phyloP scores from a whole-genome alignment of 352 stramenopile genomes.

The Pythium folliculosum region DNA sequence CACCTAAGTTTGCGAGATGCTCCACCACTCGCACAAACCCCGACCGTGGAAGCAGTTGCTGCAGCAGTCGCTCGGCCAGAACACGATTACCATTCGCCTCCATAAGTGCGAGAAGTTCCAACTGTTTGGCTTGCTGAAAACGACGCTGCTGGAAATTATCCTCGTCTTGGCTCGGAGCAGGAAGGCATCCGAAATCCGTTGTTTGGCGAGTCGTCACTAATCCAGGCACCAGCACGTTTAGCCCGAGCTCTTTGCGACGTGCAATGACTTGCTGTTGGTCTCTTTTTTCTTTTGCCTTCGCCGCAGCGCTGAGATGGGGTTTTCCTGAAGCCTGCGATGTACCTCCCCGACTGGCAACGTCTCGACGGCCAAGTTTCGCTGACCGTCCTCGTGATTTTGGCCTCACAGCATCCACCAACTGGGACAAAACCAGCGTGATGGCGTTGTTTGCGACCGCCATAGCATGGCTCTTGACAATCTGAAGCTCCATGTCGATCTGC shows the following conservation, averaged over 20 bases:
- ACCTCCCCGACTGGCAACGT: slow-evolving; percentile 15
- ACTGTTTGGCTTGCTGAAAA: not conserved
- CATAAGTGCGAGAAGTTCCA: slow-evolving; percentile 47
- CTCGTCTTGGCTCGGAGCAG: not conserved
- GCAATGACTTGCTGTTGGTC: slow-evolving; percentile 39
- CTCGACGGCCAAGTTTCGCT: slow-evolving; percentile 10
- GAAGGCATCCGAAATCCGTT: slow-evolving; percentile 4
- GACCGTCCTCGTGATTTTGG: slow-evolving; percentile 22
- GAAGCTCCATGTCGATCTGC: slow-evolving; percentile 42
- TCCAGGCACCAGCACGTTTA: slow-evolving; percentile 47
- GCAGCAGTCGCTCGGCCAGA: slow-evolving; percentile 44
- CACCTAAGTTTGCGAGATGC: slow-evolving; percentile 40
- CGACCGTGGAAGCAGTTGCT: slow-evolving; percentile 25
- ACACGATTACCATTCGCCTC: slow-evolving; percentile 54
- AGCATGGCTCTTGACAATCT: slow-evolving; percentile 30
- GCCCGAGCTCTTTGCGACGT: slow-evolving; percentile 36
- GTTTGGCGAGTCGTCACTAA: not conserved
- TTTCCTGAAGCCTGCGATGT: slow-evolving; percentile 4
- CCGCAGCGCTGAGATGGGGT: slow-evolving; percentile 15
- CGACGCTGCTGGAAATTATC: not conserved
- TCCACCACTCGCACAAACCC: slow-evolving; percentile 36
- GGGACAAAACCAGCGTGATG: slow-evolving; percentile 39
- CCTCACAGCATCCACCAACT: slow-evolving; percentile 30
- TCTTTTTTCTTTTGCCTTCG: slow-evolving; percentile 29
- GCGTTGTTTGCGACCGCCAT: slow-evolving; percentile 36